A percentile compares a stretch with the other conserved stretches of the same genome.
Evolutionary conservation across 2,329 filamentous ascomycete genomes (phyloP).

Genomic region (Clonostachys rosea): DNA sequence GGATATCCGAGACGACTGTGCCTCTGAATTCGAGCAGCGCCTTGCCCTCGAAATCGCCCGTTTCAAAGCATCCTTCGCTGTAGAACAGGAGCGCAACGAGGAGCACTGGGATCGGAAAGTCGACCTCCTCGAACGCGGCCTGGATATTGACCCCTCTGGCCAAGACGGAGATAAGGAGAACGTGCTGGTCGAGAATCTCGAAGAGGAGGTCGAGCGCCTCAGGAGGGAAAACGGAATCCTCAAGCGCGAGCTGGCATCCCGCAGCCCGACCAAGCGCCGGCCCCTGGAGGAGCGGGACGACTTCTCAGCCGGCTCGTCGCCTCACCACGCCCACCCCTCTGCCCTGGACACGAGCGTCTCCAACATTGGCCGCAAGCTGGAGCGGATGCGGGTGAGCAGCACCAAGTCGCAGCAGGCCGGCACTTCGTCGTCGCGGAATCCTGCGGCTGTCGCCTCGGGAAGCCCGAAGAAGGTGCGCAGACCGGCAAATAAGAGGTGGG

Average conservation of each 20-base stretch:
- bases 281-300: conserved; percentile 52
- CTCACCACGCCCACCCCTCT: conserved; percentile 2
- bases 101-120: conserved; percentile 87
- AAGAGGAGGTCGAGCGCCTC: conserved; percentile 67
- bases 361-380: conserved; percentile 40
- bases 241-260: conserved; percentile 58
- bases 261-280: conserved; percentile 58
- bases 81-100: conserved; percentile 75
- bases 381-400: conserved; percentile 42
- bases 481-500: conserved; percentile 42
- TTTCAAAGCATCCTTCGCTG: conserved; percentile 76
- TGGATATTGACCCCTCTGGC: conserved; percentile 36
- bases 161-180: conserved; percentile 60
- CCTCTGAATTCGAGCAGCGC: conserved; percentile 75
- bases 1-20: conserved; percentile 84
- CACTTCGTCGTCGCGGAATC: conserved; percentile 5
- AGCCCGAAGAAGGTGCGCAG: conserved; percentile 52
- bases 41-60: conserved; percentile 70
- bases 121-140: conserved; percentile 52
- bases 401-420: conserved; percentile 9
- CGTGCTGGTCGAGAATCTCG: conserved; percentile 56
- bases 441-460: conserved; percentile 20
- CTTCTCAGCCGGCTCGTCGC: conserved; percentile 14
- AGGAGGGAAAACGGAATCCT: conserved; percentile 60
- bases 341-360: conserved; percentile 13